Evolutionary conservation across 2,329 filamentous ascomycete species (phyloP).

Genomic region (Xenosphaeropsis pyriputrescens): DNA sequence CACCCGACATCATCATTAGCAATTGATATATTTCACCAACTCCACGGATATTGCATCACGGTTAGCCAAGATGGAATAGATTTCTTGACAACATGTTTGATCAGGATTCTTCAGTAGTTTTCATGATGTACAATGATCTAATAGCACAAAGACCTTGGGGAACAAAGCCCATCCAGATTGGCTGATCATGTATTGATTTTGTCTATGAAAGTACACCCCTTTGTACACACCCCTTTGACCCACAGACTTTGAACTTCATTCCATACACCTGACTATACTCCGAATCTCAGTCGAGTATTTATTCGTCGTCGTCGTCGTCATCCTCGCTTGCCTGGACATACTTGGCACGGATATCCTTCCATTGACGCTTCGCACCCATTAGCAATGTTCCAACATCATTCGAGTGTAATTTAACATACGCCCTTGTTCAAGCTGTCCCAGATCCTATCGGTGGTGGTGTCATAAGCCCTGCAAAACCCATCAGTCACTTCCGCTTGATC

Average conservation of each 20-base stretch:
- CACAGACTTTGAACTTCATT: not conserved
- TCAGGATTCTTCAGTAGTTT: no score
- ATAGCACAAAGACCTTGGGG: no score
- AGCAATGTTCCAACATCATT: no score
- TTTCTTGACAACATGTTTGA: no score
- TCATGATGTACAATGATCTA: no score
- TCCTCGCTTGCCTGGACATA: conserved; percentile 59
- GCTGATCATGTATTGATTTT: not conserved
- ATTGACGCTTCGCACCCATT: conserved; percentile 61
- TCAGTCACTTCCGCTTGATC: conserved; percentile 2
- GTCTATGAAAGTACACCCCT: conserved; percentile 1
- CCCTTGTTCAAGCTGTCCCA: conserved; percentile 90
- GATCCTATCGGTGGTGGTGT: conserved; percentile 65
- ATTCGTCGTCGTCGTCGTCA: conserved; percentile 12
- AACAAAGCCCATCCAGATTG: no score
- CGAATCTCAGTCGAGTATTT: not conserved
- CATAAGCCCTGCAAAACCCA: conserved; percentile 51
- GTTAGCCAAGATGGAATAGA: no score
- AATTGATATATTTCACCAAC: no score
- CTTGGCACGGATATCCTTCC: conserved; percentile 94
- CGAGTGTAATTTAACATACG: conserved; percentile 41
- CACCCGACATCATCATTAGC: no score
- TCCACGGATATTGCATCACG: no score
- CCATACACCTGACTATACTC: not conserved
- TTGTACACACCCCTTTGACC: conserved; percentile 1